A percentile compares a stretch with the other conserved stretches of the same genome.
These are phyloP conservation scores for Pseudogymnoascus sp. DNA, from an alignment of 2,329 filamentous ascomycete species.

Conservation along the genomic window DNA sequence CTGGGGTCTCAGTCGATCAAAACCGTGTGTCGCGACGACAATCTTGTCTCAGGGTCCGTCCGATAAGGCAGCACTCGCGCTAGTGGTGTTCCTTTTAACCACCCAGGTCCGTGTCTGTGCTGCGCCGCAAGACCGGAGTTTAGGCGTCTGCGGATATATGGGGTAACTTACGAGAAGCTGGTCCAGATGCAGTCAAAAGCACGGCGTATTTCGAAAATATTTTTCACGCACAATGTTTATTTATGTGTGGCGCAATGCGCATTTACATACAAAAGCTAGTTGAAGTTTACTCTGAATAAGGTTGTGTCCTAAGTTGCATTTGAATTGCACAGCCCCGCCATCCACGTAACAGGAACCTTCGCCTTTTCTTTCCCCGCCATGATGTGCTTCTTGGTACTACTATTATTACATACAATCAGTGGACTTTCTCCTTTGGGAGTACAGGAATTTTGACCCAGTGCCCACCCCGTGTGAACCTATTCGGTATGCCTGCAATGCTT, in stretches of 20 bases:
- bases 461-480: background rate
- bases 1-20: background rate
- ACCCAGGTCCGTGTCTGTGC: background rate
- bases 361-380: background rate
- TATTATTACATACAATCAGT: conserved; percentile 1
- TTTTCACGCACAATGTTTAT: background rate
- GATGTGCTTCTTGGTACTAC: background rate
- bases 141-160: background rate
- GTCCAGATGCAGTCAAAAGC: background rate
- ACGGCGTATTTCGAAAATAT: background rate
- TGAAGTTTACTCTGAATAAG: background rate
- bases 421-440: background rate
- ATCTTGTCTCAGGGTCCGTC: conserved; percentile 8
- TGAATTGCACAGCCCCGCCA: conserved; percentile 3
- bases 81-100: background rate
- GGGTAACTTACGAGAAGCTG: background rate
- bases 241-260: background rate
- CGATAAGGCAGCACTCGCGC: conserved; percentile 3
- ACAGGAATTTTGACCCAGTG: background rate
- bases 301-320: background rate
- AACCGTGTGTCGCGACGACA: conserved; percentile 2
- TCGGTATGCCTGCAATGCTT: background rate
- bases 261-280: conserved; percentile 1
- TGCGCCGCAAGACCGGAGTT: background rate
- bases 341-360: background rate